Evolutionary conservation across 2,329 filamentous ascomycete genomes (phyloP).

Genomic region (Chalara sp.): DNA sequence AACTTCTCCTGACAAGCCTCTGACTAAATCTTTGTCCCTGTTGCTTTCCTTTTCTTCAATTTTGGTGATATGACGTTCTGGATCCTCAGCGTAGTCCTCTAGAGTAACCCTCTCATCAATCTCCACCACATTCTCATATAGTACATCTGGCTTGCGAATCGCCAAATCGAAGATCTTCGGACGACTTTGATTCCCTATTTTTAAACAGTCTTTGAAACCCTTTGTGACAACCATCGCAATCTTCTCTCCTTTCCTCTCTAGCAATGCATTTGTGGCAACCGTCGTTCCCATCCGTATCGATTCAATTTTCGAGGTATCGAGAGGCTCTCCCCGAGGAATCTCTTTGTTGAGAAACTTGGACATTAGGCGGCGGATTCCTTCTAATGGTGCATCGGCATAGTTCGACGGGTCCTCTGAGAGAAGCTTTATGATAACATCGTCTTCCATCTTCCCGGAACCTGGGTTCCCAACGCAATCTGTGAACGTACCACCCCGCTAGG

Average conservation of each 20-base stretch:
- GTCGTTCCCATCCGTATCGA: conserved; percentile 96
- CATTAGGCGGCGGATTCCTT: conserved; percentile 83
- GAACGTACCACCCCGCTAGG: conserved; percentile 75
- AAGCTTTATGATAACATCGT: conserved; percentile 80
- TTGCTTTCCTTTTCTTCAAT: conserved; percentile 45
- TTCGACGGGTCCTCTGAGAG: conserved; percentile 86
- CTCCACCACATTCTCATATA: conserved; percentile 83
- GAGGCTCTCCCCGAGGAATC: conserved; percentile 69
- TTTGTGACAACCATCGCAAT: conserved; percentile 83
- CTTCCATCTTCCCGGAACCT: conserved; percentile 58
- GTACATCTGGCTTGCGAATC: conserved; percentile 77
- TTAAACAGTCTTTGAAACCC: conserved; percentile 80
- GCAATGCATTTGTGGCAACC: conserved; percentile 83
- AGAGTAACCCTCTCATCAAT: conserved; percentile 85
- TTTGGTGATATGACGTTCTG: conserved; percentile 49
- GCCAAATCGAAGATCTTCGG: conserved; percentile 88
- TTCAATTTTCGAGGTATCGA: conserved; percentile 79
- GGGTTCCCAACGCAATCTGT: conserved; percentile 87
- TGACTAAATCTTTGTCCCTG: conserved; percentile 51
- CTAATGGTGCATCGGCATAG: conserved; percentile 84
- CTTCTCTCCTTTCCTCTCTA: conserved; percentile 84
- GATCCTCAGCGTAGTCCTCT: conserved; percentile 89
- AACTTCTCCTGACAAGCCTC: conserved; percentile 67
- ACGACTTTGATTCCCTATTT: conserved; percentile 85
- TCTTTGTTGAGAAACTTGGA: conserved; percentile 68